Base-by-base conservation (phyloP, 2,329 filamentous ascomycete species). In the Trichoderma sp. region DNA sequence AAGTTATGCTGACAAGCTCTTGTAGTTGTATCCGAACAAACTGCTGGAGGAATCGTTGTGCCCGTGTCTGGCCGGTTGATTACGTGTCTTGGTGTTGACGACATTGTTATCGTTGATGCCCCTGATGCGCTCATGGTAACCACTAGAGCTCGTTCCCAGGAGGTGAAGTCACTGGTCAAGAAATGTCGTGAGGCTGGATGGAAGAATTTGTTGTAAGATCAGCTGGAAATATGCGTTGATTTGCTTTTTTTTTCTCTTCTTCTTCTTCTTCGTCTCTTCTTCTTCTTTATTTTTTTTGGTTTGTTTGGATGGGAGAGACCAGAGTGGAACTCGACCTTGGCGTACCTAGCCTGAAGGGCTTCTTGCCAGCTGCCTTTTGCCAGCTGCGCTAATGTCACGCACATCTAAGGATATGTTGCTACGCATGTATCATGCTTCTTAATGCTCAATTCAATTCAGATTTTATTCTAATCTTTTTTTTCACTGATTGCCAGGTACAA, bases 51-150 rank as follows among this genome's bases (percentile, higher is more conserved):
- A 28, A 76, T 77, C 30, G 75, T 77, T 30, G 75, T 77, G 21
- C 76, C 76, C 8, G 75, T 74, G 28, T 76, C 76, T 28, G 75
- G 75, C 58, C 76, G 76, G 51, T 72, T 77, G n/a, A 68, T 77
- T 63, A 76, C 76, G 43, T 76, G 75, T 58, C 72, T 77, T 21
- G 76, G 76, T 70, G 74, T 77, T 26, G 76, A 77, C 72, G 76
- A 77, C 61, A 74, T 77, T 34, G 76, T 77, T 56, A 77, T 77
- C 56, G 73, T 77, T 28, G 76, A 77, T 39, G 71, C 76, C 28
- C 76, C 76, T 32, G 76, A 77, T 70, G 76, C 76, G 21, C 76
- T 77, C 73, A 76, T 77, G 75, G 73, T 77, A 39, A 77, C 76
- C 1, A 77, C 76, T 36, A 73, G 76, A 66, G 76, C 76, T 26